phyloP scores from a whole-genome alignment of 768 basidiomycete species.

The Lentinula aciculospora region DNA sequence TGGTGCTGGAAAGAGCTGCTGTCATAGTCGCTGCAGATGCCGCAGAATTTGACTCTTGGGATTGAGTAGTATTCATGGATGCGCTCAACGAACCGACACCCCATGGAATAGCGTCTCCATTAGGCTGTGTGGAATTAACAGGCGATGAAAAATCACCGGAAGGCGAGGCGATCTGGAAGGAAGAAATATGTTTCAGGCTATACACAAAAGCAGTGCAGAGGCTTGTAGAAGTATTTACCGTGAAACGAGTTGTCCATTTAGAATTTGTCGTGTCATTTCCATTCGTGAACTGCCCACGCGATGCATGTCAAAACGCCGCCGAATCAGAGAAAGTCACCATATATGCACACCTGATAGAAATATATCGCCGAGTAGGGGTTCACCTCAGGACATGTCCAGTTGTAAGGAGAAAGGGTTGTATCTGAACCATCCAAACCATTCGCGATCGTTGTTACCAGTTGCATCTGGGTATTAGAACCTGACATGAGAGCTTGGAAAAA shows the following conservation, averaged over 20 bases:
- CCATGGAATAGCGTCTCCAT: slow-evolving; percentile 31
- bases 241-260: slow-evolving; percentile 34
- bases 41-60: background rate
- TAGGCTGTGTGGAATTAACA: slow-evolving; percentile 23
- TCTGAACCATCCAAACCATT: slow-evolving; percentile 25
- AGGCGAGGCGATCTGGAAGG: slow-evolving; percentile 22
- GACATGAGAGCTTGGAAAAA: slow-evolving; percentile 28
- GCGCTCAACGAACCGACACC: slow-evolving; percentile 20
- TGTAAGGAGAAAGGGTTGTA: slow-evolving; percentile 20
- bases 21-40: background rate
- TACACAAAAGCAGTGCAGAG: background rate
- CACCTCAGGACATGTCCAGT: slow-evolving; percentile 31
- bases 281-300: slow-evolving; percentile 22
- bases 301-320: background rate
- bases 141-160: slow-evolving; percentile 21
- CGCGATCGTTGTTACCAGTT: slow-evolving; percentile 22
- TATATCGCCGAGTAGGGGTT: slow-evolving; percentile 31
- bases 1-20: too few species aligned
- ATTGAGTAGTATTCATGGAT: background rate
- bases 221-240: slow-evolving; percentile 11
- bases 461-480: slow-evolving; percentile 31
- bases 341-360: slow-evolving; percentile 28
- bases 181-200: background rate
- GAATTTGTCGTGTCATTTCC: slow-evolving; percentile 15
- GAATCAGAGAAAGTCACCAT: background rate